Conservation (phyloP, 179 eudicot species). For the Heliamphora pulchella region DNA sequence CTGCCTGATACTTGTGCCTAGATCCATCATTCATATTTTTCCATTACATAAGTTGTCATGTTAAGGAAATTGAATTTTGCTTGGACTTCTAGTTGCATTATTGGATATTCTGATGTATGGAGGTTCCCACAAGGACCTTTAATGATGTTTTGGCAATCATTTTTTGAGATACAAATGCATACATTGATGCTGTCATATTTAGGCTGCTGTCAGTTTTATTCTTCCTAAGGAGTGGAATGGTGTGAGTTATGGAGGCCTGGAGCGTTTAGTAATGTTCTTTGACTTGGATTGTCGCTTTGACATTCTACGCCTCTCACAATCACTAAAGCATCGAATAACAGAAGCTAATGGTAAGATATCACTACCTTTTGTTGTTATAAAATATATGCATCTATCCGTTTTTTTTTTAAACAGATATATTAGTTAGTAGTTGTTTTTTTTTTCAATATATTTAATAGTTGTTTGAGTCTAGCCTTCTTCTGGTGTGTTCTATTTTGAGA, state of each 20-base stretch:
- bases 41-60: background rate
- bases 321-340: conserved; percentile 39
- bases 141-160: background rate
- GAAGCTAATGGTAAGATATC: conserved; percentile 32
- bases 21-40: background rate
- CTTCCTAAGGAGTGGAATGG: conserved; percentile 82
- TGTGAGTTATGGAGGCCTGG: conserved; percentile 68
- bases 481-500: background rate
- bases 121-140: background rate
- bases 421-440: too few relatives aligned
- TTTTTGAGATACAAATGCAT: conserved; percentile 3
- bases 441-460: background rate
- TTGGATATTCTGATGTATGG: background rate
- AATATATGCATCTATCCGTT: background rate
- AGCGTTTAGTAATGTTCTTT: conserved; percentile 50
- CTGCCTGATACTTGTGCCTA: background rate
- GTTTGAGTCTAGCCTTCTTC: background rate
- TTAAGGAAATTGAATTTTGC: background rate
- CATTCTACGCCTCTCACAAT: conserved; percentile 43
- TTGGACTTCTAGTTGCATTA: background rate
- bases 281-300: conserved; percentile 95
- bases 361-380: background rate
- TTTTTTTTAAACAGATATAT: background rate
- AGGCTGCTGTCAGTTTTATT: conserved; percentile 74
- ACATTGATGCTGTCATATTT: conserved; percentile 10